A percentile compares a stretch with the other conserved stretches of the same genome.
Evolutionary conservation across 2,329 filamentous ascomycete species (phyloP).

Genomic region (Didymella pomorum): DNA sequence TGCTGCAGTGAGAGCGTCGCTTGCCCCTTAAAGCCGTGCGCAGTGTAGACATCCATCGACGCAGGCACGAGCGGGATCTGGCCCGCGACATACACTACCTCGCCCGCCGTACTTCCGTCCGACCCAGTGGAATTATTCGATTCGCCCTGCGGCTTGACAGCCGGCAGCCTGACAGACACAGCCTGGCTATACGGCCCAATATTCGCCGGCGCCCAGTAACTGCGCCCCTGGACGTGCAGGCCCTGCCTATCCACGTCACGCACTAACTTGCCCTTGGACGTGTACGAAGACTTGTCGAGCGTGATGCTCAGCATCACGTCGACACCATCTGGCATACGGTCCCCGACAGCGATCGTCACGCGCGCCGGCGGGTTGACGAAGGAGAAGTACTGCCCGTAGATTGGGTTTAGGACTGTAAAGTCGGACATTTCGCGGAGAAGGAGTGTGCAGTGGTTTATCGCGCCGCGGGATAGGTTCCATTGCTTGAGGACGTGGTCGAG

Average conservation of each 20-base stretch:
- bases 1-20: constrained; percentile 83
- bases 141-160: neutral
- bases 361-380: constrained; percentile 84
- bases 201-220: constrained; percentile 98
- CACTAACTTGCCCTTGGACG: constrained; percentile 31
- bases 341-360: constrained; percentile 81
- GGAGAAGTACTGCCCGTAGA: constrained; percentile 78
- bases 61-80: constrained; percentile 89
- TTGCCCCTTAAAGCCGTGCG: constrained; percentile 62
- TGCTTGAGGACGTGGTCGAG: constrained; percentile 40
- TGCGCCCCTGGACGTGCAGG: constrained; percentile 89
- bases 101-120: neutral
- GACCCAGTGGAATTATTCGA: neutral
- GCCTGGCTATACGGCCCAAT: constrained; percentile 98
- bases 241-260: constrained; percentile 52
- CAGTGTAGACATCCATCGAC: constrained; percentile 69
- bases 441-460: constrained; percentile 62
- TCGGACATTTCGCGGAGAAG: constrained; percentile 80
- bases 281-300: constrained; percentile 37
- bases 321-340: constrained; percentile 66
- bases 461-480: constrained; percentile 34
- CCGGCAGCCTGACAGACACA: constrained; percentile 62
- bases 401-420: constrained; percentile 76
- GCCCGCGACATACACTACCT: constrained; percentile 75
- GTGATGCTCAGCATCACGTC: constrained; percentile 68